Base-by-base conservation (phyloP, 2,329 filamentous ascomycete species). In the Macrophomina pseudophaseolina region DNA sequence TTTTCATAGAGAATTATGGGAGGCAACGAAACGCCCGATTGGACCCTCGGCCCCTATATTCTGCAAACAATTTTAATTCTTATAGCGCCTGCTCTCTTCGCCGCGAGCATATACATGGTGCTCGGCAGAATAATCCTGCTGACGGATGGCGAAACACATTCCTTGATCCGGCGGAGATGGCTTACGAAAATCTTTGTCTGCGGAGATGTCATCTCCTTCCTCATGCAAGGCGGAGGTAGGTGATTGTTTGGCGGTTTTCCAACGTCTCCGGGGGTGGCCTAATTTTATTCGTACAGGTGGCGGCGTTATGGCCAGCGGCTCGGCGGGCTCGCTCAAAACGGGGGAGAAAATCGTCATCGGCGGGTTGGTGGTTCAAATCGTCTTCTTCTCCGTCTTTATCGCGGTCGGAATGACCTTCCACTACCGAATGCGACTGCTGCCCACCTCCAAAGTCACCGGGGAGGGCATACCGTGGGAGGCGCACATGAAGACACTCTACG, bases 321-420 rank as follows among this genome's bases (percentile, higher is more conserved):
- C 7, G 42, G 16, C 11, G 42, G 16, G 12, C 12, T 5, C 7
- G 7, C 5, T 11, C 11, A 54, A 30, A 18, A 32, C 65, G 70
- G 80, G 80, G 64, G 74, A 81, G 35, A 75, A 77, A 64, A 75
- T 86, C 63, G 78, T 86, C 48, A 72, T 86, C 23, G 79, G 71
- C 7, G 84, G 84, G 0, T 76, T 86, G 4, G 75, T 81, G n/a
- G 72, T 86, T 40, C 84, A 87, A 68, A 75, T 86, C 67, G 54
- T 79, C 64, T 83, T 84, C 70, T 86, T 86, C 72, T 74, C 78
- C 11, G 78, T 84, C 65, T 86, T 86, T 75, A 77, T 82, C 67
- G 70, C 77, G 65, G 53, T 75, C 51, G 64, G 69, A 12, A 71
- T 69, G 4, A 32, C 75, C 59, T 78, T 75, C 67, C 70, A 77